These are phyloP conservation scores for Torulaspora delbrueckii DNA, from an alignment of 805 yeast species.

Conservation along the genomic window DNA sequence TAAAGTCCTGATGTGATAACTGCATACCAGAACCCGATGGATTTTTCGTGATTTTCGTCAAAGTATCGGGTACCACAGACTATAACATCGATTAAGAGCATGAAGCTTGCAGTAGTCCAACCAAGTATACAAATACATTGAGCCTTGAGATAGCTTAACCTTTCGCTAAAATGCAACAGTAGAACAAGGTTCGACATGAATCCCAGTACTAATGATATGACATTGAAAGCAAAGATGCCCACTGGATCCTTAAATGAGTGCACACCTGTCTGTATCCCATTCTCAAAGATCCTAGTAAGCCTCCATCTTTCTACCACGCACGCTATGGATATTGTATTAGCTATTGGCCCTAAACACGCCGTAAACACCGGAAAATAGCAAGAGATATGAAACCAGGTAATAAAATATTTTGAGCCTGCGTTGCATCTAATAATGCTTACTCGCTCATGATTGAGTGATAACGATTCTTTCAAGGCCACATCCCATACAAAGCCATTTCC, in stretches of 20 bases:
- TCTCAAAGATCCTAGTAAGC: conserved; percentile 15
- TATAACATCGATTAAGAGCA: conserved; percentile 44
- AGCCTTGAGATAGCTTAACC: conserved; percentile 52
- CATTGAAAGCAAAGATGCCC: conserved; percentile 52
- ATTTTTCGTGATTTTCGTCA: conserved; percentile 17
- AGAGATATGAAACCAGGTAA: conserved; percentile 59
- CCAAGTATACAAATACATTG: conserved; percentile 59
- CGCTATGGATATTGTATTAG: conserved; percentile 67
- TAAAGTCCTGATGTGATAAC: conserved; percentile 60
- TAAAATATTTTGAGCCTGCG: conserved; percentile 22
- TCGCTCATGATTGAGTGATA: conserved; percentile 25
- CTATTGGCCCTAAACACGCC: conserved; percentile 74
- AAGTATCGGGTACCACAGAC: conserved; percentile 25
- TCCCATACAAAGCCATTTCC: background rate
- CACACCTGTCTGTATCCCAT: conserved; percentile 1
- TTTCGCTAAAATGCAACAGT: conserved; percentile 60
- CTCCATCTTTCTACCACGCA: conserved; percentile 72
- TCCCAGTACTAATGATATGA: conserved; percentile 61
- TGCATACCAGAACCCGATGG: conserved; percentile 80
- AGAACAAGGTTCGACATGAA: conserved; percentile 63
- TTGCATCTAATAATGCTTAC: conserved; percentile 28
- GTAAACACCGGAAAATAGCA: conserved; percentile 70
- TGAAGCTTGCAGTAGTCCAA: conserved; percentile 55
- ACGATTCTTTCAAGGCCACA: conserved; percentile 14
- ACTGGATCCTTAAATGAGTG: conserved; percentile 16